These are phyloP conservation scores for Schizothecium vesticola DNA, from an alignment of 495 filamentous ascomycete species.

Conservation along the genomic window DNA sequence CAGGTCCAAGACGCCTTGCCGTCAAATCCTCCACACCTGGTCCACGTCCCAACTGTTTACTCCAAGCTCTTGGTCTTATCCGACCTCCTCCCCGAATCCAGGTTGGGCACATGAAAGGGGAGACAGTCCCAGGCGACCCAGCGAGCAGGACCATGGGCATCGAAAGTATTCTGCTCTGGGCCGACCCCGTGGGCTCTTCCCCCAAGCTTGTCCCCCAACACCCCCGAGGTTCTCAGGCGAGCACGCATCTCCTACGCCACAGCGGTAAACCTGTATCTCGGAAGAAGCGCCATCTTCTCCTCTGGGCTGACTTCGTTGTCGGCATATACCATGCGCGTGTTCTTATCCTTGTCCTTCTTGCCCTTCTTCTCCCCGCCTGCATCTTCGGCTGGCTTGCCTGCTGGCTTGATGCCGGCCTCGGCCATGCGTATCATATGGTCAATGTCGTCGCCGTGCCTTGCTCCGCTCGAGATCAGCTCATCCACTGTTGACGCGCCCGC, in stretches of 20 bases:
- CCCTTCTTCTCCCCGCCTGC: slow-evolving; percentile 58
- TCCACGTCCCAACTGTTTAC: background rate
- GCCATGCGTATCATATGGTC: slow-evolving; percentile 55
- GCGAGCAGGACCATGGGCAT: background rate
- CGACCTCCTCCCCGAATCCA: background rate
- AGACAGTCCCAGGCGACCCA: background rate
- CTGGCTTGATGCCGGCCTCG: slow-evolving; percentile 50
- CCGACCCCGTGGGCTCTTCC: background rate
- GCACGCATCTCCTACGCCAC: background rate
- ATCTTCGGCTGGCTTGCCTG: slow-evolving; percentile 38
- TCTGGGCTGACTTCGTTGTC: slow-evolving; percentile 76
- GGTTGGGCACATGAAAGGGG: background rate
- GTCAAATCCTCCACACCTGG: background rate
- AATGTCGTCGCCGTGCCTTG: slow-evolving; percentile 47
- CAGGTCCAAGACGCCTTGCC: background rate
- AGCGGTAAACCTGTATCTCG: slow-evolving; percentile 59
- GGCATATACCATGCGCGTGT: slow-evolving; percentile 66
- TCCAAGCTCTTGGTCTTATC: background rate
- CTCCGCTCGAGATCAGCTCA: slow-evolving; percentile 54
- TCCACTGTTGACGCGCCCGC: slow-evolving; percentile 50
- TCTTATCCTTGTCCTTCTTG: slow-evolving; percentile 66
- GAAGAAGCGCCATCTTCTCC: slow-evolving; percentile 75
- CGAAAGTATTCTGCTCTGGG: background rate
- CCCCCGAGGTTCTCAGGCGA: background rate
- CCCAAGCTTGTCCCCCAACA: background rate